Evolutionary conservation across 2,329 filamentous ascomycete species (phyloP), one percentile per base, ranked within the genome.

Genomic region (Microdochium bolleyi): DNA sequence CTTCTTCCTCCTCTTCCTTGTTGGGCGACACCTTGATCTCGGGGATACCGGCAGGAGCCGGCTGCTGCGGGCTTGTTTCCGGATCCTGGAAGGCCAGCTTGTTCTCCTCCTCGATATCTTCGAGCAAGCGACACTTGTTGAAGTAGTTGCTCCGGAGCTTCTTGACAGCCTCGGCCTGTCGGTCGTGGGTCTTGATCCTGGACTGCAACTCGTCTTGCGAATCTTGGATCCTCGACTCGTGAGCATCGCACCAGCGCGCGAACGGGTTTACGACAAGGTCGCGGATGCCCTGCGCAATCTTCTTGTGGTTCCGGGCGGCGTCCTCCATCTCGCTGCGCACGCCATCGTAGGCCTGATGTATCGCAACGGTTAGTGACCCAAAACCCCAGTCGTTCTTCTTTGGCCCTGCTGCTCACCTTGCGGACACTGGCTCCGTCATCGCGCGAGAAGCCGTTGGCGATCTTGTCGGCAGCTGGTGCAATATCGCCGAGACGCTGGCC

Each of bases 61-160:
- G n/a, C 37, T 57, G 57, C 67, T 84, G 76, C 2, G 88, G 86
- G 67, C 87, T 91, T 32, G 69, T 75, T 62, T 86, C 82, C 2
- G 91, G 90, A 59, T 92, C 90, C 69, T 96, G 91, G 71, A 99
- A 99, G 38, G 92, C 94, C 52, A 99, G 80, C 72, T 99, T 97
- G 70, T 96, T 96, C 75, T 99, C 95, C 71, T 99, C 94, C 68
- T 99, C 94, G 55, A 97, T 74, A 66, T 99, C 94, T 68, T 99
- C 95, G 7, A 97, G 87, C 56, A 96, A 76, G 50, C 95, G 87
- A 68, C 94, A 99, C 73, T 97, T 99, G 77, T 97, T 99, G 80
- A 97, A 97, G 73, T 99, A 99, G 62, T 89, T 88, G 70, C 89
- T 96, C 58, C 94, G 85, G 61, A 96, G 82, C 73, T 97, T 97